Evolutionary conservation across 179 eudicot species (phyloP).

Genomic region (Nepenthes alata): DNA sequence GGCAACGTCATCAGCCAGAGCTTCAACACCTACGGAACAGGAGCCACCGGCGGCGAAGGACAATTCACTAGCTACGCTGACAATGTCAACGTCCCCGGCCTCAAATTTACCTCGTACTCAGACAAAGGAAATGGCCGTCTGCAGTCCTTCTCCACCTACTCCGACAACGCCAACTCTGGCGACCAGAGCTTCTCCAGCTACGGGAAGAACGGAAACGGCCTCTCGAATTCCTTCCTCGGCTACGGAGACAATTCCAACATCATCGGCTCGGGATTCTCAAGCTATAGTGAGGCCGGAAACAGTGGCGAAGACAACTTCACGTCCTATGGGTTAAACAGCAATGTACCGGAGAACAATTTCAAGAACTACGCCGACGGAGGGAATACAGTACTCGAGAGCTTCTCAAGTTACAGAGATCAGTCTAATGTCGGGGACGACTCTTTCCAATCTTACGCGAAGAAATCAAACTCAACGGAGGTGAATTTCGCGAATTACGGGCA

Average conservation of each 20-base stretch:
- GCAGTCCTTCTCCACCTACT: conserved; percentile 42
- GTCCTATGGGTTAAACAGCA: conserved; percentile 35
- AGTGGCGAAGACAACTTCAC: conserved; percentile 37
- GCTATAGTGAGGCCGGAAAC: conserved; percentile 29
- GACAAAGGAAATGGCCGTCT: conserved; percentile 38
- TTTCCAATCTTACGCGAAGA: conserved; percentile 42
- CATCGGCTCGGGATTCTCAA: conserved; percentile 50
- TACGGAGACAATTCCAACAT: conserved; percentile 48
- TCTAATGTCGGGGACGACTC: conserved; percentile 47
- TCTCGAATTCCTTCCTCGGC: conserved; percentile 29
- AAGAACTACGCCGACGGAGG: conserved; percentile 38
- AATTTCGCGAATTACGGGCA: conserved; percentile 51
- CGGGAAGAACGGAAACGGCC: conserved; percentile 38
- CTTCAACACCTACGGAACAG: conserved; percentile 55
- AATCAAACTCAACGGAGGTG: conserved; percentile 33
- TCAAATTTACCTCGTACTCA: conserved; percentile 57
- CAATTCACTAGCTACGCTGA: conserved; percentile 32
- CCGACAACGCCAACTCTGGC: conserved; percentile 63
- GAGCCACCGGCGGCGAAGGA: conserved; percentile 60
- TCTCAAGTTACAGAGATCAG: conserved; percentile 41
- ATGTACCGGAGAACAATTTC: conserved; percentile 47
- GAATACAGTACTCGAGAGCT: conserved; percentile 31
- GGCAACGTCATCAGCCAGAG: conserved; percentile 44
- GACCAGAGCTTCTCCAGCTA: conserved; percentile 43
- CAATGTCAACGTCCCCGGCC: conserved; percentile 39